Conservation (phyloP, 768 basidiomycete species). For the Paxillus involutus region DNA sequence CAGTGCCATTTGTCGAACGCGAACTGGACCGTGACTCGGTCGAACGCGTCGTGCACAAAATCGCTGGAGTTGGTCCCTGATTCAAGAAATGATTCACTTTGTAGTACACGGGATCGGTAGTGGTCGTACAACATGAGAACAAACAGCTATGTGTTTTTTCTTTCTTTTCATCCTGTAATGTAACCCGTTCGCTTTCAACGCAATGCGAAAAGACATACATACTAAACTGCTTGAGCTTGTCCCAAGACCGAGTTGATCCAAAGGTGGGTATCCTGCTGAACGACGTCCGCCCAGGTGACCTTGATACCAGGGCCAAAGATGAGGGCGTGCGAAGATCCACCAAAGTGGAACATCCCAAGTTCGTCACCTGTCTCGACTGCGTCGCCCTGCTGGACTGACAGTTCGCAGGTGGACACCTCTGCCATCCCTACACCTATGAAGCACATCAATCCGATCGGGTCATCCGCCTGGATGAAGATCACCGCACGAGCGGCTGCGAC, state of each 20-base stretch:
- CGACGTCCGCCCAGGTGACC: background rate
- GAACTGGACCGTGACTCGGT: no score
- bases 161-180: no score
- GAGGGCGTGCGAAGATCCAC: constrained; percentile 50
- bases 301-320: constrained; percentile 35
- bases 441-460: constrained; percentile 51
- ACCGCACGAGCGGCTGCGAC: constrained; percentile 48
- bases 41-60: no score
- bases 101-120: no score
- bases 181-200: no score
- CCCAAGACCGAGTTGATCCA: constrained; percentile 12
- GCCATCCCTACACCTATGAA: constrained; percentile 62
- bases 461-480: constrained; percentile 54
- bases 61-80: no score
- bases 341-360: constrained; percentile 64
- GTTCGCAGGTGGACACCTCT: constrained; percentile 60
- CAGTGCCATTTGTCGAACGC: no score
- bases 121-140: no score
- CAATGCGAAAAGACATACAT: no score
- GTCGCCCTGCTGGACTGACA: constrained; percentile 46
- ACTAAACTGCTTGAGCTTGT: no score
- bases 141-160: no score
- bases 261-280: background rate
- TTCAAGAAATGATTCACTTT: no score
- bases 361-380: constrained; percentile 49